Base-by-base conservation (phyloP, 257 asterid species). In the Rauvolfia tetraphylla region DNA sequence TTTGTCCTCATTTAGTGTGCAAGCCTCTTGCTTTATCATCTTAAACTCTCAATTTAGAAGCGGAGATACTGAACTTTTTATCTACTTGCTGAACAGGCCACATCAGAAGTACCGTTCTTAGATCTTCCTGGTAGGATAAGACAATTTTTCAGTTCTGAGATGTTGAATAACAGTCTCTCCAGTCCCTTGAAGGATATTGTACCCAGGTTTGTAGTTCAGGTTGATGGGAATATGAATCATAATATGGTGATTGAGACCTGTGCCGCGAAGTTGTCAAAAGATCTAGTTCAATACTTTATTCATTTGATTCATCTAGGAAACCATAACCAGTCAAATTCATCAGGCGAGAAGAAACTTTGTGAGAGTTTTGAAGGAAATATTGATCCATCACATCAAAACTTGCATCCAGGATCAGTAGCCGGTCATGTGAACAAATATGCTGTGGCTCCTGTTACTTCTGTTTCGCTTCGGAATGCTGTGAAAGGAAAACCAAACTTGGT, bases 401-500 rank as follows among this genome's bases (percentile, higher is more conserved):
- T 79, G 44, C 73, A 75, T 74, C 65, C 74, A 38, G 79, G 68
- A 73, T 78, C 86, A 78, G 72, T 63, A 27, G 41, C 48, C 70
- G 82, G 63, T 69, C 31, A 18, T 44, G 85, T 27, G 54, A 79
- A 81, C 79, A 91, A 89, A 63, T 67, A 56, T 80, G 76, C 83
- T 4, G 31, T 73, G 69, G 76, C 70, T 83, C 83, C 87, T 63
- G 85, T 80, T 79, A 80, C 86, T 65, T 62, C 80, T 54, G 74
- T 74, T 38, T 44, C 71, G 33, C 70, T 33, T 42, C 51, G 57
- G 39, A 79, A 83, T 48, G 25, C 72, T 48, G 76, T 83, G 58
- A 95, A 87, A 84, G 97, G 92, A 76, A 93, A 87, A 84, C 87
- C 98, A 75, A 87, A 68, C 86, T 88, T 91, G 90, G 76, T 79